Evolutionary conservation across 108 stramenopile species (phyloP), one percentile per base, ranked within the genome.

Genomic region (Cyclotella choctawhatcheeana): DNA sequence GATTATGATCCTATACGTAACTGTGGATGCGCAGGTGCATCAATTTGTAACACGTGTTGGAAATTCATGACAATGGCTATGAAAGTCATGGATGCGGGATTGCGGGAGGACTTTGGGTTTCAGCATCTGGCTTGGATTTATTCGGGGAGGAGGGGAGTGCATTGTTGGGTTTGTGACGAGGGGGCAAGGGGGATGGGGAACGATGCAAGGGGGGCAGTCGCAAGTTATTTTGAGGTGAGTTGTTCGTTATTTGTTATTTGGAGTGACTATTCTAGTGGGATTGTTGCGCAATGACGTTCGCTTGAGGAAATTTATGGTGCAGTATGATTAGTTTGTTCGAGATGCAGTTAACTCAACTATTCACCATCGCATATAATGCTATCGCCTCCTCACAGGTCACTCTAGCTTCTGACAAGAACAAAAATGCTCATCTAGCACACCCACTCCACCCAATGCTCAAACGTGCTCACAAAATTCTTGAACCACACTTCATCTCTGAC

Each of bases 151-250:
- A 96, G 99, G 75, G 99, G 99, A n/a, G 94, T 99, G 63, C 99
- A 99, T 81, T 98, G 97, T 70, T 99, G 99, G 99, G 97, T 99
- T 20, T 94, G 94, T 69, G 99, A 99, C 67, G 90, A 90, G 47
- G 44, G 53, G 17, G 98, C 98, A 0, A 80, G 98, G 44, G 79
- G 48, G 56, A 88, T 99, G 20, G 74, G 88, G 14, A 96, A 99
- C 80, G 97, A 97, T 45, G 98, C 87, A 47, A 81, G 99, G 61
- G 80, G 88, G 35, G 97, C 98, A 4, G 89, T 99, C 20, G 98
- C 98, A 16, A 79, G 86, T 18, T 99, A 99, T 86, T 93, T 99
- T 76, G 94, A 96, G 88, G 95, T 98, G 64, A 62, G 85, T 60
- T 13, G 14, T n/a, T 8, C 13, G 27, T 0, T 25, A 40, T 22